A percentile compares a stretch with the other conserved stretches of the same genome.
Evolutionary conservation across 1,284 basidiomycete genomes (phyloP).

Genomic region (Omphalotus olearius): DNA sequence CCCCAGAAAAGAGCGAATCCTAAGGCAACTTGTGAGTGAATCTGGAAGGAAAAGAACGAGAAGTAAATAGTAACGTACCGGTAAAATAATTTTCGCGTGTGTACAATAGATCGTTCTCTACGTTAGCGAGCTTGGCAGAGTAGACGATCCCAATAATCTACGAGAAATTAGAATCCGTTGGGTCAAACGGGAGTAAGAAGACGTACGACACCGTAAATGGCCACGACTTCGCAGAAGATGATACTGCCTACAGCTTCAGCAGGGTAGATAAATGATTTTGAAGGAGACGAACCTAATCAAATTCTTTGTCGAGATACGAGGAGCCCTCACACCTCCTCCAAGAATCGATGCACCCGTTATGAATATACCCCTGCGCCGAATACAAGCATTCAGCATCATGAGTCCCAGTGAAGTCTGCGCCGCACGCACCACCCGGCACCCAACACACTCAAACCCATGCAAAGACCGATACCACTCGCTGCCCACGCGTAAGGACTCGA

Average conservation of each 20-base stretch:
- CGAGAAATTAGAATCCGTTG: not conserved
- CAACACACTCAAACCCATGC: conserved; percentile 90
- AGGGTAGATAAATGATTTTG: not conserved
- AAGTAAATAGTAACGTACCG: conserved; percentile 41
- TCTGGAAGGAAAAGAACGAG: not conserved
- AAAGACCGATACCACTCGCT: conserved; percentile 85
- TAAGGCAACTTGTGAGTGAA: conserved; percentile 23
- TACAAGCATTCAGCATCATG: not conserved
- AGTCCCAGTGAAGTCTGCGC: not conserved
- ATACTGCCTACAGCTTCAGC: conserved; percentile 51
- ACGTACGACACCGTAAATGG: conserved; percentile 91
- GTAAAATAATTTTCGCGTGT: conserved; percentile 88
- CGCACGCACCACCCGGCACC: conserved; percentile 88
- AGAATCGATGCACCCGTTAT: conserved; percentile 93
- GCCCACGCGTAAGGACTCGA: conserved; percentile 94
- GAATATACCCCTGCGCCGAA: conserved; percentile 87
- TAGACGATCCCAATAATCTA: conserved; percentile 95
- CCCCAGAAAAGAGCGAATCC: conserved; percentile 95
- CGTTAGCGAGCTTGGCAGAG: conserved; percentile 68
- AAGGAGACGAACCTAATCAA: conserved; percentile 75
- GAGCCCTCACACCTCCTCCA: conserved; percentile 92
- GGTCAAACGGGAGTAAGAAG: not conserved
- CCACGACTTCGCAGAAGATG: conserved; percentile 99
- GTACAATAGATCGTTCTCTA: conserved; percentile 65
- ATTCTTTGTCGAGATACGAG: conserved; percentile 96